phyloP scores from a whole-genome alignment of 164 flowering plant species.

The Umbellularia californica region DNA sequence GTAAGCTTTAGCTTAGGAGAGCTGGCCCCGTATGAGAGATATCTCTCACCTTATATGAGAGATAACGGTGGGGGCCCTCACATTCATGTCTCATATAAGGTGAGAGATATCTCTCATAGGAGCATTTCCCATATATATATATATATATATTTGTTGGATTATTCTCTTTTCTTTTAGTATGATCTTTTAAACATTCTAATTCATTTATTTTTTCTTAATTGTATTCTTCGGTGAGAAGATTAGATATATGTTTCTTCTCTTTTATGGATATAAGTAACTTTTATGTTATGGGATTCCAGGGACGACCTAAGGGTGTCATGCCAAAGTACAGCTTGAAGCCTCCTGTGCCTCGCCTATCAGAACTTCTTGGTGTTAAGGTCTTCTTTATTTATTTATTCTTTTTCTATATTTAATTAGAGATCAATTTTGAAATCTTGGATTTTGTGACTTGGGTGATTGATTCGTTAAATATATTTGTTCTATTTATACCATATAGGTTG shows the following conservation, averaged over 20 bases:
- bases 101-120: no score
- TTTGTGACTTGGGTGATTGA: not conserved
- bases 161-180: not conserved
- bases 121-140: no score
- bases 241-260: not conserved
- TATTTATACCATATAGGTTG: conserved; percentile 38
- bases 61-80: no score
- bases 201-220: not conserved
- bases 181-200: not conserved
- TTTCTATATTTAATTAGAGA: not conserved
- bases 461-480: not conserved
- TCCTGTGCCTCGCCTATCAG: conserved; percentile 78
- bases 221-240: not conserved
- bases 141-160: not conserved
- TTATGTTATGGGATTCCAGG: conserved; percentile 33
- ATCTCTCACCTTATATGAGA: no score
- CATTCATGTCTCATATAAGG: no score
- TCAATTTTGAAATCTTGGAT: no score
- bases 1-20: no score
- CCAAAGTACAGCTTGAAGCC: conserved; percentile 86
- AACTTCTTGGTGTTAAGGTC: conserved; percentile 71
- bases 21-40: no score
- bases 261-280: not conserved
- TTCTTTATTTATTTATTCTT: not conserved
- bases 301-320: conserved; percentile 82